Evolutionary conservation across 2,329 filamentous ascomycete species (phyloP).

Genomic region (Aureobasidium vineae): DNA sequence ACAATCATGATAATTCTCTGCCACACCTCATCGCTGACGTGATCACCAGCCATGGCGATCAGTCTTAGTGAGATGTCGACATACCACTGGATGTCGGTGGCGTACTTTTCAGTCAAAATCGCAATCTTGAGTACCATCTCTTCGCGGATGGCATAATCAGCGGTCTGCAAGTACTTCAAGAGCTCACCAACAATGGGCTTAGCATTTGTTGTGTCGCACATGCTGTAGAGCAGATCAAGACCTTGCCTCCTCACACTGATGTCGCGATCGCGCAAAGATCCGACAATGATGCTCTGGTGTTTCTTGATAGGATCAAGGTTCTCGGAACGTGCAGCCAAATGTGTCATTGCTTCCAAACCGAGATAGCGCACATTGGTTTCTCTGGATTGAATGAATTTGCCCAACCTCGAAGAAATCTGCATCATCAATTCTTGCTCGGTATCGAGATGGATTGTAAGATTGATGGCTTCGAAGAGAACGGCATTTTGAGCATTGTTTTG

Average conservation of each 20-base stretch:
- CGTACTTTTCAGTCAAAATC: conserved; percentile 97
- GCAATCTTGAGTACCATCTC: conserved; percentile 99
- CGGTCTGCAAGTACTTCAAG: conserved; percentile 89
- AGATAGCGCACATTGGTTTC: conserved; percentile 98
- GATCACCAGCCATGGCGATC: conserved; percentile 94
- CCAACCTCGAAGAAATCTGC: conserved; percentile 85
- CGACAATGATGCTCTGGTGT: conserved; percentile 93
- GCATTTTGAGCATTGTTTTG: conserved; percentile 99
- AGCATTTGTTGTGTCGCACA: conserved; percentile 96
- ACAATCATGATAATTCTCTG: conserved; percentile 98
- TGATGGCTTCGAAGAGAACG: conserved; percentile 96
- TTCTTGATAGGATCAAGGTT: conserved; percentile 97
- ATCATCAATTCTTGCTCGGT: conserved; percentile 94
- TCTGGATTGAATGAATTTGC: conserved; percentile 92
- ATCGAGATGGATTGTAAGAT: conserved; percentile 95
- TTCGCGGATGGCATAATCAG: conserved; percentile 95
- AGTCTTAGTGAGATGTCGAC: conserved; percentile 94
- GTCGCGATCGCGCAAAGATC: conserved; percentile 89
- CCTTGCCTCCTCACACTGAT: conserved; percentile 97
- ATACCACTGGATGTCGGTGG: conserved; percentile 98
- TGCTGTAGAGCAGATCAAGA: conserved; percentile 95
- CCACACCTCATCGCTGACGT: conserved; percentile 99
- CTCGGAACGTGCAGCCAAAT: conserved; percentile 89
- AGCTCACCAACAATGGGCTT: conserved; percentile 91
- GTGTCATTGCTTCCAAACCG: conserved; percentile 95